Conservation (phyloP, 305 asterid genomes). For the Solanum hybrid region DNA sequence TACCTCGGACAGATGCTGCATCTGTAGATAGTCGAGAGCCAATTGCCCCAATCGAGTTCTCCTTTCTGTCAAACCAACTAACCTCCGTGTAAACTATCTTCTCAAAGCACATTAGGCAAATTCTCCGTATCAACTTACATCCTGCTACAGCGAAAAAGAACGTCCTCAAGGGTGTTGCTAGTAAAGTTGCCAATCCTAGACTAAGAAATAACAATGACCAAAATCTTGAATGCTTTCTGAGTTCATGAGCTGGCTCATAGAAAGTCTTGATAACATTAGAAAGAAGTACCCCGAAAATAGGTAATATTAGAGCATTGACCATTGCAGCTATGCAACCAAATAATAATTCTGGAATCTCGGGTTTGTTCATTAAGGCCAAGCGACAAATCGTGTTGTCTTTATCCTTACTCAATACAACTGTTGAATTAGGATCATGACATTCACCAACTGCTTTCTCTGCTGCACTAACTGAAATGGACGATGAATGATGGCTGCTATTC, state of each 20-base stretch:
- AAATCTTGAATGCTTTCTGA: slow-evolving; percentile 43
- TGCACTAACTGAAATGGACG: slow-evolving; percentile 38
- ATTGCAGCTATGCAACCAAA: slow-evolving; percentile 56
- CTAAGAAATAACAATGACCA: slow-evolving; percentile 57
- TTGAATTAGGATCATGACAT: slow-evolving; percentile 12
- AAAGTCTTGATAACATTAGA: slow-evolving; percentile 41
- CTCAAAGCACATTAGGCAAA: slow-evolving; percentile 59
- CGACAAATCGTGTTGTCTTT: slow-evolving; percentile 50
- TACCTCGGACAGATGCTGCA: slow-evolving; percentile 41
- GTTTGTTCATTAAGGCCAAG: slow-evolving; percentile 44
- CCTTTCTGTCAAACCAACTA: slow-evolving; percentile 59
- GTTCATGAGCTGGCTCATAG: slow-evolving; percentile 44
- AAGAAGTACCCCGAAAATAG: slow-evolving; percentile 49
- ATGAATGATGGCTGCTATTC: slow-evolving; percentile 47
- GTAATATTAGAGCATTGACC: slow-evolving; percentile 48
- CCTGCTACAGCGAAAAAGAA: slow-evolving; percentile 77
- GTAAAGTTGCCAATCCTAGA: slow-evolving; percentile 44
- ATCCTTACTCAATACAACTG: slow-evolving; percentile 65
- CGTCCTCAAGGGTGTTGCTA: slow-evolving; percentile 46
- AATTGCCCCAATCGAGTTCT: slow-evolving; percentile 47
- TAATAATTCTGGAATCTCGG: slow-evolving; percentile 41
- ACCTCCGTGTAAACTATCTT: slow-evolving; percentile 78
- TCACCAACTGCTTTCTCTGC: slow-evolving; percentile 26
- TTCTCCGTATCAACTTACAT: slow-evolving; percentile 39
- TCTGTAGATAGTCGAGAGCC: slow-evolving; percentile 49